Evolutionary conservation across 2,329 filamentous ascomycete species (phyloP).

Genomic region (Colletotrichum agaves): DNA sequence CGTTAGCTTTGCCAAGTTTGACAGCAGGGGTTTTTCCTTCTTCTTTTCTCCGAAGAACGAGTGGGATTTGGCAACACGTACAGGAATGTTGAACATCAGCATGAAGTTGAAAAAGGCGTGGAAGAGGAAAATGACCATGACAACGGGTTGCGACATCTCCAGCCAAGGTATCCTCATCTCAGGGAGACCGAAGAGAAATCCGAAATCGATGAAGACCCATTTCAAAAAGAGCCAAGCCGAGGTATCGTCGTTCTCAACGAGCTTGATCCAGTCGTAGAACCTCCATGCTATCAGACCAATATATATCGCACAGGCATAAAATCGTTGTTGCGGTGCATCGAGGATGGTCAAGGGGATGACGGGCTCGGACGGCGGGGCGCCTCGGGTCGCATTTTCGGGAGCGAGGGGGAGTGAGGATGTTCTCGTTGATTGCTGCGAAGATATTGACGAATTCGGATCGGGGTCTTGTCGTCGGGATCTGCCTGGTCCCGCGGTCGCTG

Average conservation of each 20-base stretch:
- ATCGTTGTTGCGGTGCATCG: slow-evolving; percentile 89
- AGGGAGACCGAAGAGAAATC: slow-evolving; percentile 88
- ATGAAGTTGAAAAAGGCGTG: slow-evolving; percentile 83
- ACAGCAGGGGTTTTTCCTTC: neutral
- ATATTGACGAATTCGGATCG: slow-evolving; percentile 37
- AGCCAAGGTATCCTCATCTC: slow-evolving; percentile 95
- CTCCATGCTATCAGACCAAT: slow-evolving; percentile 81
- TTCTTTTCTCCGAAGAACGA: neutral
- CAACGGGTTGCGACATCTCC: slow-evolving; percentile 83
- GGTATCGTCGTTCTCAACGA: slow-evolving; percentile 83
- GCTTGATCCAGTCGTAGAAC: slow-evolving; percentile 83
- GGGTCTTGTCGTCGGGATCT: slow-evolving; percentile 45
- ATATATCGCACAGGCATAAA: slow-evolving; percentile 88
- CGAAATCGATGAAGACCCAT: slow-evolving; percentile 88
- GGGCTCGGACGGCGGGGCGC: slow-evolving; percentile 57
- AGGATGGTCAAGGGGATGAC: slow-evolving; percentile 84
- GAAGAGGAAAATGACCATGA: slow-evolving; percentile 74
- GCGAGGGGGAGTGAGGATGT: slow-evolving; percentile 56
- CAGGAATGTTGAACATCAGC: slow-evolving; percentile 91
- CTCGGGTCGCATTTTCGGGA: slow-evolving; percentile 52
- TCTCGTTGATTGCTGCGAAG: slow-evolving; percentile 26
- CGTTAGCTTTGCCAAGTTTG: slow-evolving; percentile 2
- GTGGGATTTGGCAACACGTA: slow-evolving; percentile 53
- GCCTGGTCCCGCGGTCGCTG: slow-evolving; percentile 60
- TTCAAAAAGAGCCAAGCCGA: slow-evolving; percentile 94